Percentiles rank a stretch among this genome's conserved stretches.
phyloP scores from a whole-genome alignment of 768 basidiomycete species.

The Astraeus odoratus region DNA sequence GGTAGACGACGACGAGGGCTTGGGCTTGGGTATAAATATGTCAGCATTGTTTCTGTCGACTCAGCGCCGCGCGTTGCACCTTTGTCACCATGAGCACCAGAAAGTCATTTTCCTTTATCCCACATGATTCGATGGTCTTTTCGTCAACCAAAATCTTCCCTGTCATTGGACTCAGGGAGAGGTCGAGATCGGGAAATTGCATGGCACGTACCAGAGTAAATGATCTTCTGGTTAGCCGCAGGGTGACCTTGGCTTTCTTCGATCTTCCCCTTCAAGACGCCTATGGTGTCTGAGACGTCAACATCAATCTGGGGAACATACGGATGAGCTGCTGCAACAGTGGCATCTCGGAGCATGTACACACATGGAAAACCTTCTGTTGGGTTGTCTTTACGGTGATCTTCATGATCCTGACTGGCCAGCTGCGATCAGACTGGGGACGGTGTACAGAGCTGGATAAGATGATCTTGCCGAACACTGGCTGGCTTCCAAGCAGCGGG shows the following conservation, averaged over 20 bases:
- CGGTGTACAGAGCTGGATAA: no score
- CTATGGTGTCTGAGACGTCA: slow-evolving; percentile 69
- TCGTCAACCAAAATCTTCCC: slow-evolving; percentile 89
- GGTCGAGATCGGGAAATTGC: slow-evolving; percentile 5
- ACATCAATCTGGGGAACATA: slow-evolving; percentile 56
- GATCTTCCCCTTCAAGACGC: slow-evolving; percentile 79
- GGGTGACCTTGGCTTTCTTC: slow-evolving; percentile 66
- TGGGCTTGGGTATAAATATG: slow-evolving; percentile 19
- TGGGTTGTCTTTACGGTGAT: slow-evolving; percentile 93
- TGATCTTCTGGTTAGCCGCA: slow-evolving; percentile 79
- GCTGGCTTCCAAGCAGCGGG: no score
- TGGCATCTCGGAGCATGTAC: slow-evolving; percentile 1
- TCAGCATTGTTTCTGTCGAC: slow-evolving; percentile 20
- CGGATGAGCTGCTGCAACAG: background rate
- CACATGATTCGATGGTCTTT: slow-evolving; percentile 80
- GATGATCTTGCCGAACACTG: no score
- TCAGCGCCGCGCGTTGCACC: slow-evolving; percentile 44
- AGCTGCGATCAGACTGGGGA: background rate
- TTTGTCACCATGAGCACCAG: slow-evolving; percentile 98
- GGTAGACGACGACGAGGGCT: slow-evolving; percentile 20
- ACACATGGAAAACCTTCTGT: slow-evolving; percentile 83
- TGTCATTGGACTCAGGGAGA: slow-evolving; percentile 25
- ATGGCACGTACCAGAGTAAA: slow-evolving; percentile 79
- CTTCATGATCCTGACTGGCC: slow-evolving; percentile 51
- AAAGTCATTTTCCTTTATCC: slow-evolving; percentile 98